Evolutionary conservation across 768 basidiomycete species (phyloP).

Genomic region (Pholiota molesta): DNA sequence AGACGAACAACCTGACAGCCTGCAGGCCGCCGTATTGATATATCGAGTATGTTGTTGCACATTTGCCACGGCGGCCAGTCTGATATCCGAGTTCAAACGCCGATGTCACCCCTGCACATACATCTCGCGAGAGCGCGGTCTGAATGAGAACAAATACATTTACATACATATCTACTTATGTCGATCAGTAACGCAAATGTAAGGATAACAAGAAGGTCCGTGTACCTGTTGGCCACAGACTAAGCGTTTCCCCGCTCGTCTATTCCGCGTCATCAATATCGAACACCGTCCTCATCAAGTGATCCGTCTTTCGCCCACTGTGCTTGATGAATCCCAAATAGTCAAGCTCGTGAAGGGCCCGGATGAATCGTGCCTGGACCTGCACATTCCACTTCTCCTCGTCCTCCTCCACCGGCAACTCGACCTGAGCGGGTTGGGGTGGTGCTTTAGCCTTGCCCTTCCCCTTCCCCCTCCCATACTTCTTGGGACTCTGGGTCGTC

Average conservation of each 20-base stretch:
- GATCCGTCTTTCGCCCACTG: conserved; percentile 77
- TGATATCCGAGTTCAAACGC: neutral
- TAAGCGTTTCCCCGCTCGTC: neutral
- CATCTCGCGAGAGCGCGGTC: neutral
- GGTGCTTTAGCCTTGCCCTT: conserved; percentile 19
- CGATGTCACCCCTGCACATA: neutral
- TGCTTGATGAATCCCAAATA: conserved; percentile 81
- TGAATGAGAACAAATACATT: neutral
- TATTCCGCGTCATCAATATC: conserved; percentile 44
- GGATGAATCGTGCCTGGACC: conserved; percentile 78
- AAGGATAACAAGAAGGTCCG: neutral
- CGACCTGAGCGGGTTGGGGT: conserved; percentile 25
- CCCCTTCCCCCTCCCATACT: conserved; percentile 31
- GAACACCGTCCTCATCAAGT: conserved; percentile 70
- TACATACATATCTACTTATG: neutral
- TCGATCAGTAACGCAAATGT: neutral
- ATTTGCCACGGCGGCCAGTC: neutral
- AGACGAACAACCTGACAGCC: too few relatives aligned
- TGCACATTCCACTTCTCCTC: conserved; percentile 61
- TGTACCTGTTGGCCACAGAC: neutral
- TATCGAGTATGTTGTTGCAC: neutral
- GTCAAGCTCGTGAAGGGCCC: conserved; percentile 82
- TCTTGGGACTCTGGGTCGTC: conserved; percentile 14
- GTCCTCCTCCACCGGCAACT: conserved; percentile 26
- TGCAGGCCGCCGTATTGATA: neutral